Conservation (phyloP, 1,284 basidiomycete species). For the Sphaerobolus stellatus region DNA sequence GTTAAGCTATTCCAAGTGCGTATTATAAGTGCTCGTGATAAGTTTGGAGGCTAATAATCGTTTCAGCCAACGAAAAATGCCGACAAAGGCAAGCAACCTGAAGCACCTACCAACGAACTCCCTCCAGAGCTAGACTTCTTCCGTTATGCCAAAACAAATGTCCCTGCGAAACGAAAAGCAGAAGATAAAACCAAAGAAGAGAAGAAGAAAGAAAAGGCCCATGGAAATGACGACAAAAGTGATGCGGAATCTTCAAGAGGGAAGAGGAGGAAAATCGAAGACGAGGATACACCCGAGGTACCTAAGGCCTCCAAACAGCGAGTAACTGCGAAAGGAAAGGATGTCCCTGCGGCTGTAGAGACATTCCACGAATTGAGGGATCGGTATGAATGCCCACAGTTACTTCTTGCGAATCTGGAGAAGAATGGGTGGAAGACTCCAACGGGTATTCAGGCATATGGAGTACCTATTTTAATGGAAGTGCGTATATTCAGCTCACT, state of each 20-base stretch:
- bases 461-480: conserved; percentile 72
- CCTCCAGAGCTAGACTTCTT: conserved; percentile 87
- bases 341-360: conserved; percentile 58
- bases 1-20: conserved; percentile 71
- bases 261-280: conserved; percentile 10
- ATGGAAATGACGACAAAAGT: conserved; percentile 30
- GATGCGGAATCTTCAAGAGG: conserved; percentile 15
- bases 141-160: conserved; percentile 67
- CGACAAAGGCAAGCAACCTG: conserved; percentile 19
- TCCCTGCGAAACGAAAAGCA: conserved; percentile 41
- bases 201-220: conserved; percentile 39
- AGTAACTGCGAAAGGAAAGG: conserved; percentile 66
- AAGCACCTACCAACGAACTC: conserved; percentile 46
- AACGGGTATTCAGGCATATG: conserved; percentile 73
- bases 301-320: conserved; percentile 42
- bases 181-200: conserved; percentile 19
- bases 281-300: conserved; percentile 2
- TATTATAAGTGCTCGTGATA: conserved; percentile 6
- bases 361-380: conserved; percentile 58
- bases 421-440: conserved; percentile 60
- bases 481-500: conserved; percentile 37
- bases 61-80: conserved; percentile 15
- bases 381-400: conserved; percentile 55
- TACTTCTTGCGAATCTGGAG: conserved; percentile 60
- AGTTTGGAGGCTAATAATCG: conserved; percentile 5